Evolutionary conservation across 2,329 filamentous ascomycete species (phyloP).

Genomic region (Talaromyces verruculosus): DNA sequence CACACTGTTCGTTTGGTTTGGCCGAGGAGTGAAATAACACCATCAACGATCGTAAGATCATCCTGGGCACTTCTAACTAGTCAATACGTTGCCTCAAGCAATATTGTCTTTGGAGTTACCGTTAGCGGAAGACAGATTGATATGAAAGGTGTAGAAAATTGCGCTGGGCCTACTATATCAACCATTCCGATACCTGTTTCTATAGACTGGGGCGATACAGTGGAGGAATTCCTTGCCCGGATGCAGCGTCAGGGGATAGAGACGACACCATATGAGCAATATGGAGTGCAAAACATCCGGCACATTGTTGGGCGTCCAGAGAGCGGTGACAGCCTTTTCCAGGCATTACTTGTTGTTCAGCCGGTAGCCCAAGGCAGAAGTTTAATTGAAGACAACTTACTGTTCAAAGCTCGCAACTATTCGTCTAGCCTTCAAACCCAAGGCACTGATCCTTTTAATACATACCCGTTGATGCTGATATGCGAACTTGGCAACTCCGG

Average conservation of each 20-base stretch:
- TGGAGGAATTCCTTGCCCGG: slow-evolving; percentile 51
- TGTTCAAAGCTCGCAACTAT: slow-evolving; percentile 48
- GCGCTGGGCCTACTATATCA: slow-evolving; percentile 32
- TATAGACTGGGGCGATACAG: slow-evolving; percentile 33
- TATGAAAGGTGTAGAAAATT: slow-evolving; percentile 1
- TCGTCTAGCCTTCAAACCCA: slow-evolving; percentile 52
- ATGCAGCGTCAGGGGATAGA: slow-evolving; percentile 55
- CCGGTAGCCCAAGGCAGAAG: slow-evolving; percentile 7
- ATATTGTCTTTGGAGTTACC: slow-evolving; percentile 14
- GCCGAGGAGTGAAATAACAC: slow-evolving; percentile 17
- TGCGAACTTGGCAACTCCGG: slow-evolving; percentile 54
- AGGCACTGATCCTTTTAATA: slow-evolving; percentile 35
- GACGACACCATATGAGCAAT: slow-evolving; percentile 44
- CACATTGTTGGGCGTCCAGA: slow-evolving; percentile 27
- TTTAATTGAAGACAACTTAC: not conserved
- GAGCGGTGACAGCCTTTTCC: slow-evolving; percentile 37
- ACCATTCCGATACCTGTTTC: slow-evolving; percentile 40
- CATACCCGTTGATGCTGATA: slow-evolving; percentile 61
- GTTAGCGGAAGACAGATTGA: slow-evolving; percentile 8
- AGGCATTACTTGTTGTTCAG: slow-evolving; percentile 40
- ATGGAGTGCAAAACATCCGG: slow-evolving; percentile 15
- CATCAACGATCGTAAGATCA: slow-evolving; percentile 22
- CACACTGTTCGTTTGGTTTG: slow-evolving; percentile 8
- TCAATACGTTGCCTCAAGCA: slow-evolving; percentile 6
- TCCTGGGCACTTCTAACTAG: slow-evolving; percentile 14